phyloP scores from a whole-genome alignment of 2,329 filamentous ascomycete genomes.

The Elsinoe batatas region DNA sequence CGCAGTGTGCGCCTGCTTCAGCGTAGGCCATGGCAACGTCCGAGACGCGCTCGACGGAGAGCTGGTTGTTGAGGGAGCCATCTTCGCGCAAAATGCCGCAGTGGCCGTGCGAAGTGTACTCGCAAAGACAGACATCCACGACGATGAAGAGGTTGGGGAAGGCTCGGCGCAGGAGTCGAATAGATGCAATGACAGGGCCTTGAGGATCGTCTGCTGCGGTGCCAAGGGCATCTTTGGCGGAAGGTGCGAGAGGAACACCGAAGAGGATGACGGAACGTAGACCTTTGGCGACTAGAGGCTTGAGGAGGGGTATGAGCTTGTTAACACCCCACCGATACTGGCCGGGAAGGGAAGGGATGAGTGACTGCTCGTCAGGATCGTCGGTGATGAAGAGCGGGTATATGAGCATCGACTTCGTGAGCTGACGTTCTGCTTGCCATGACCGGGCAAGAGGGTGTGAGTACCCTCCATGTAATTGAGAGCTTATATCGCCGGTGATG shows the following conservation, averaged over 20 bases:
- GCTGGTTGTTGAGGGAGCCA: conserved; percentile 80
- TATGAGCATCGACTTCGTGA: conserved; percentile 86
- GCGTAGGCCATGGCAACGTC: conserved; percentile 98
- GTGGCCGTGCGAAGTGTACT: conserved; percentile 96
- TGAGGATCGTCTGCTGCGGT: conserved; percentile 87
- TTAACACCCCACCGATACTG: conserved; percentile 84
- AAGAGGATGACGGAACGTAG: conserved; percentile 91
- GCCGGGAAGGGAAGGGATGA: conserved; percentile 83
- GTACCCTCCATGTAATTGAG: conserved; percentile 44
- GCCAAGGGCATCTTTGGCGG: conserved; percentile 81
- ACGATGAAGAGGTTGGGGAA: conserved; percentile 90
- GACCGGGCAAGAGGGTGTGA: conserved; percentile 41
- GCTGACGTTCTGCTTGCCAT: conserved; percentile 44
- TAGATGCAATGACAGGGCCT: conserved; percentile 81
- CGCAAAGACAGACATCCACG: conserved; percentile 91
- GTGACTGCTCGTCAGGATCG: conserved; percentile 79
- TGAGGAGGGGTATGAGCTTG: conserved; percentile 72
- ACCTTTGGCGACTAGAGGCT: conserved; percentile 79
- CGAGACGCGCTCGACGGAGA: conserved; percentile 88
- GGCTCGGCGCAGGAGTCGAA: conserved; percentile 69
- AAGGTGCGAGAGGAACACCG: conserved; percentile 73
- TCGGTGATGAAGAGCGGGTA: conserved; percentile 96
- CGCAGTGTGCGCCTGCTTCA: conserved; percentile 89
- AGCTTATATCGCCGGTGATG: conserved; percentile 43
- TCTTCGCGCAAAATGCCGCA: conserved; percentile 93